Evolutionary conservation across 2,329 filamentous ascomycete species (phyloP), one percentile per base, ranked within the genome.

Genomic region (Pyrenochaeta sp.): DNA sequence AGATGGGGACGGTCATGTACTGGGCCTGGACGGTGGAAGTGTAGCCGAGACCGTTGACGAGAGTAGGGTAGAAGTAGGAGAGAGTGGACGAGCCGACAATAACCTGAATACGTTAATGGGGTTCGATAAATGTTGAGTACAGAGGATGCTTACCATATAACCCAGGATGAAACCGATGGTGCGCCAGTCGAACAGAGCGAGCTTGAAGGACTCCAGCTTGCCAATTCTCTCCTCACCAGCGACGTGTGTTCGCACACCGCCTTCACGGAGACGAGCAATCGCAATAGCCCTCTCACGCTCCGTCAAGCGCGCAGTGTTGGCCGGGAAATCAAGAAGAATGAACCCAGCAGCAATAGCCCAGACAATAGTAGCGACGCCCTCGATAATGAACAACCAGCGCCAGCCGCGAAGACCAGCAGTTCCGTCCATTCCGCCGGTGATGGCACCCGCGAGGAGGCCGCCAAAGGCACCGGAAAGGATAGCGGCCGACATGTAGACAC

Each of bases 401-500:
- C 78, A 81, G 1, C 78, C 77, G 1, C 67, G 65, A 1, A 81
- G 62, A 0, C 78, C 77, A 19, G 68, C 70, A 1, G 60, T 63
- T 1, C 72, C 74, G 9, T 80, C 76, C 45, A 81, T 67, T 7
- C 73, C 69, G 7, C 74, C 71, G 3, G 76, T 72, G 13, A 81
- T 76, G 4, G 73, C 77, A 2, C 77, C 78, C 20, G 77, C 78
- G 6, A 81, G 61, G 1, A 81, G 59, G 3, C 77, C 77, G 1
- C 77, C 77, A 46, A 82, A 82, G 2, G 78, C 80, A n/a, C 79
- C 79, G 0, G 73, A 80, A 3, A 81, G 69, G 2, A 83, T 77
- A 0, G 80, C 80, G 1, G 78, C 80, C n/a, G 81, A 79, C 48
- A 83, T 80, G 53, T 82, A 84, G 2, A 85, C 63, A 6, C 75